Conservation (phyloP, 2,329 filamentous ascomycete species). For the Colletotrichum sp. region DNA sequence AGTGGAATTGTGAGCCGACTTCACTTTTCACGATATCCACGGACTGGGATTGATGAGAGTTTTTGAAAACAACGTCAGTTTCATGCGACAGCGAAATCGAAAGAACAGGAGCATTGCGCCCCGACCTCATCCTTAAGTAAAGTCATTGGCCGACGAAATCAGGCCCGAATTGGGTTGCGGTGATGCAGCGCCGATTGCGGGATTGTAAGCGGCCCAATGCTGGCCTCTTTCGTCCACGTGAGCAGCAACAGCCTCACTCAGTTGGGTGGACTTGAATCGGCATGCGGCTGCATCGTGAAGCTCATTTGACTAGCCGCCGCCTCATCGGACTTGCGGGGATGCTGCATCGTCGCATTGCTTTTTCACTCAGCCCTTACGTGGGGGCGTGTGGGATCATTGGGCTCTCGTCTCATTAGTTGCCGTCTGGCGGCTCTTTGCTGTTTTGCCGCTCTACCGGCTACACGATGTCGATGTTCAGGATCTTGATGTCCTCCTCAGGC, state of each 20-base stretch:
- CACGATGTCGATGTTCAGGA: conserved; percentile 79
- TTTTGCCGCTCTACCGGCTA: conserved; percentile 32
- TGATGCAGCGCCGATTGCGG: conserved; percentile 21
- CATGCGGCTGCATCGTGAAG: conserved; percentile 18
- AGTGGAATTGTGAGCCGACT: not conserved
- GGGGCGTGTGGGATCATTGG: not conserved
- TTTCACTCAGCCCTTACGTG: conserved; percentile 7
- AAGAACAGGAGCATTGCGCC: not conserved
- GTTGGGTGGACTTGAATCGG: conserved; percentile 5
- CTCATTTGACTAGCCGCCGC: conserved; percentile 8
- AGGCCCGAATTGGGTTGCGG: conserved; percentile 22
- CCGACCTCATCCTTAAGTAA: conserved; percentile 12
- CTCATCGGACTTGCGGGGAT: conserved; percentile 16
- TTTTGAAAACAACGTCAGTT: not conserved
- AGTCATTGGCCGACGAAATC: conserved; percentile 13
- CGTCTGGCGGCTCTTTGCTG: not conserved
- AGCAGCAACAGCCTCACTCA: conserved; percentile 15
- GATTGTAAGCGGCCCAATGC: conserved; percentile 17
- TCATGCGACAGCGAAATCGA: not conserved
- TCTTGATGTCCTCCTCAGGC: conserved; percentile 96
- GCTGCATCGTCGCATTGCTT: conserved; percentile 11
- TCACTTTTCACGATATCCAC: not conserved
- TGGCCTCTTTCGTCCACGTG: conserved; percentile 18
- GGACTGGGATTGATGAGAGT: not conserved
- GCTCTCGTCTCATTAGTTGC: not conserved